Base-by-base conservation (phyloP, 192 early-diverging fungal genomes). In the Linnemannia zychae region DNA sequence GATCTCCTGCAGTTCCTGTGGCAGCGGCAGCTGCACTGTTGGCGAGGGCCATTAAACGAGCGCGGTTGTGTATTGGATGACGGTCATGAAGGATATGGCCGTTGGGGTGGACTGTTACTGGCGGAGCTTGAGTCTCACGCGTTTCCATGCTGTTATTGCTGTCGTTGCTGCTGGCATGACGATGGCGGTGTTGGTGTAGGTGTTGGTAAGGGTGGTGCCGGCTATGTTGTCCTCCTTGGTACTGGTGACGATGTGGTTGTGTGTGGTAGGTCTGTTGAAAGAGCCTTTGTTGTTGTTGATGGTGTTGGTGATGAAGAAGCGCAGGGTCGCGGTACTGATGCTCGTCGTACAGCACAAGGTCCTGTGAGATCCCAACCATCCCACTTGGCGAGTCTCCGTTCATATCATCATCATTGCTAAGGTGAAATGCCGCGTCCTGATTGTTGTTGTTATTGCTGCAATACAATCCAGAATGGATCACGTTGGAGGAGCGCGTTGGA, bases 31-130 rank as follows among this genome's bases (percentile, higher is more conserved):
- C 31, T 0, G 28, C 46, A 15, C 48, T 53, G 22, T 57, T 66
- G 2, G 73, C 77, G 16, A 76, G 74, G 17, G 60, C 74, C 53
- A 85, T 40, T 74, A 85, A 33, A 17, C 83, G 77, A 0, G 77
- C 83, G 17, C 83, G 66, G 36, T 85, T 85, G 52, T 79, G 83
- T 74, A 85, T 85, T 0, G 83, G 83, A 31, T 85, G 83, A 12
- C 83, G 77, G 31, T 68, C 83, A 40, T 85, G 83, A 0, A 85
- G 36, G 65, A 85, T 79, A 24, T 79, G 83, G 17, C 83, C 83
- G n/a, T 85, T 85, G 0, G 83, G 83, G 38, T 85, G 83, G 38
- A 75, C 76, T 4, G 76, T 38, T 24, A 74, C 67, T 9, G 74
- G 75, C 0, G 67, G 47, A 7, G 31, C 0, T 5, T 38, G 31